Evolutionary conservation across 108 stramenopile genomes (phyloP).

Genomic region (Hondaea fermentalgiana): DNA sequence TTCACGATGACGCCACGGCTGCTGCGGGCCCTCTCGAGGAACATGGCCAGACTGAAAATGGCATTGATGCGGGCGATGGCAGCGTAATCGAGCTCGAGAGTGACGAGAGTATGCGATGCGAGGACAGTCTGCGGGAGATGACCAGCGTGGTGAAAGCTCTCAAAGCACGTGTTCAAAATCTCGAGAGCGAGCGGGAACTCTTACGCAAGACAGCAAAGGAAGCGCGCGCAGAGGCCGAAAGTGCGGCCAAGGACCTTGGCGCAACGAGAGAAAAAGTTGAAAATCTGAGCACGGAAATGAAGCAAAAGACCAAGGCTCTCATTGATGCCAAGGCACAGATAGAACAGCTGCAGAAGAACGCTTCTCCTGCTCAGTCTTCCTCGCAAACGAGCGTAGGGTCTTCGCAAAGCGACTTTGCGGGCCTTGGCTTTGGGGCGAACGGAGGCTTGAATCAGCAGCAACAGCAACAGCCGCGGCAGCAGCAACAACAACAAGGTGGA

Average conservation of each 20-base stretch:
- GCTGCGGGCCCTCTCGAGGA: background rate
- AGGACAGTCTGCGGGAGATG: background rate
- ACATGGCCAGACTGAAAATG: background rate
- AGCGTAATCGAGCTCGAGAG: background rate
- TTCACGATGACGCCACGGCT: background rate
- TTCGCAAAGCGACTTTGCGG: background rate
- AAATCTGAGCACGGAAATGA: background rate
- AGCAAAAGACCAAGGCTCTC: background rate
- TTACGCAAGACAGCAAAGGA: background rate
- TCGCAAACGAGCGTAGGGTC: background rate
- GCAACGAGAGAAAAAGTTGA: background rate
- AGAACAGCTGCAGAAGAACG: background rate
- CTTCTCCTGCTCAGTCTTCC: background rate
- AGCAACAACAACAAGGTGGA: background rate
- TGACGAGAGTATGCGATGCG: background rate
- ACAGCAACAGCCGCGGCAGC: background rate
- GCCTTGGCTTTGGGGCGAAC: background rate
- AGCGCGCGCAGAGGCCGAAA: background rate
- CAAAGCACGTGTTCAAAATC: background rate
- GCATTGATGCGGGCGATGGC: background rate
- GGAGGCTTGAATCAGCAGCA: background rate
- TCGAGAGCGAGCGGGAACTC: background rate
- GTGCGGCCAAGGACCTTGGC: background rate
- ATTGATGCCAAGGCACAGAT: background rate
- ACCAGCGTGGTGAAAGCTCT: background rate